phyloP scores from a whole-genome alignment of 495 filamentous ascomycete species.

The Recurvomyces mirabilis region DNA sequence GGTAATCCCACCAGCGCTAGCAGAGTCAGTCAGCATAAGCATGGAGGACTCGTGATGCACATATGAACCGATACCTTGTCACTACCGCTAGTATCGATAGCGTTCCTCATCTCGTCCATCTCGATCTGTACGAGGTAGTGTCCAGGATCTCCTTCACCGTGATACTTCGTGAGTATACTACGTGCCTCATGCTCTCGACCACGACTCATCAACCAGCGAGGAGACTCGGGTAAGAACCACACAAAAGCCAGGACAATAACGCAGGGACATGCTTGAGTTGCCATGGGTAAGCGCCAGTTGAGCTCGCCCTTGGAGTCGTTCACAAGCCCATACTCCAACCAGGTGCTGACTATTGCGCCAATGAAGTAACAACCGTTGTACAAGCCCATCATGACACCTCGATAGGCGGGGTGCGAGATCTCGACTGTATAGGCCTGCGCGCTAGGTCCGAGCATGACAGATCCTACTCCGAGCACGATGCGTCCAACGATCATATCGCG shows the following conservation, averaged over 20 bases:
- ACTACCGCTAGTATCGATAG: background rate
- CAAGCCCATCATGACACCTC: conserved; percentile 6
- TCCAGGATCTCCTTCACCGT: conserved; percentile 4
- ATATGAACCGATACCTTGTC: too few species aligned
- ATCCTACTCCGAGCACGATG: conserved; percentile 53
- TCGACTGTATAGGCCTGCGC: conserved; percentile 27
- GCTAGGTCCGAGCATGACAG: conserved; percentile 35
- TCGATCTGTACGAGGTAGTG: background rate
- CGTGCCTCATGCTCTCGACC: conserved; percentile 27
- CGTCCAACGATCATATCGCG: conserved; percentile 54
- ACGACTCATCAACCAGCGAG: conserved; percentile 19
- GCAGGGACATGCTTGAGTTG: conserved; percentile 54
- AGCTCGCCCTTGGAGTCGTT: background rate
- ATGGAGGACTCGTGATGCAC: too few species aligned
- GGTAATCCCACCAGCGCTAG: conserved; percentile 5
- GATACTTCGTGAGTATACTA: conserved; percentile 38
- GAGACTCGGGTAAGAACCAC: conserved; percentile 20
- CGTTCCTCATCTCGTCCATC: conserved; percentile 1
- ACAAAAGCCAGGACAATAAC: conserved; percentile 34
- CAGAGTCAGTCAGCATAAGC: background rate
- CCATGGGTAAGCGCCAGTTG: conserved; percentile 47
- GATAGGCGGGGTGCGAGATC: conserved; percentile 25
- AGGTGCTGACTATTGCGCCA: conserved; percentile 2
- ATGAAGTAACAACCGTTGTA: conserved; percentile 10
- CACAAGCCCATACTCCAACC: conserved; percentile 1